Conservation (phyloP, 768 basidiomycete species). For the Boletus reticuloceps region DNA sequence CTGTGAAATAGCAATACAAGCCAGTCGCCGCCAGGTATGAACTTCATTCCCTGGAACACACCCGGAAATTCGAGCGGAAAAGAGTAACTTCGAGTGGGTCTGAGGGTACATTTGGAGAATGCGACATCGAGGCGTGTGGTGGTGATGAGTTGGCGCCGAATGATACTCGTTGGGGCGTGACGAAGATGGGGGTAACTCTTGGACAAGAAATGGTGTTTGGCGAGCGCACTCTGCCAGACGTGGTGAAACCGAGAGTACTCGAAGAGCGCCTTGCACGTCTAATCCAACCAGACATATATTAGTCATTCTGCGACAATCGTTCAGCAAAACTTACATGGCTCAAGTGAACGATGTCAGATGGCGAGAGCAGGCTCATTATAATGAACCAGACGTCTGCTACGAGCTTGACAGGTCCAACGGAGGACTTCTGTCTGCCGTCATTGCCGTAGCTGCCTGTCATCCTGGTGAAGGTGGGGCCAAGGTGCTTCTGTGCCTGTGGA, state of each 20-base stretch:
- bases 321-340: constrained; percentile 22
- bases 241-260: constrained; percentile 23
- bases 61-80: constrained; percentile 31
- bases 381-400: constrained; percentile 29
- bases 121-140: constrained; percentile 22
- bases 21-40: constrained; percentile 30
- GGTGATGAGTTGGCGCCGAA: constrained; percentile 23
- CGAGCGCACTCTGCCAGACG: constrained; percentile 27
- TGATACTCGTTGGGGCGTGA: constrained; percentile 14
- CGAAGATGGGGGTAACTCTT: constrained; percentile 27
- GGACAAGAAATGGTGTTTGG: constrained; percentile 22
- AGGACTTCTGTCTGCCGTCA: not conserved
- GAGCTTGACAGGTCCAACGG: constrained; percentile 10
- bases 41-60: constrained; percentile 30
- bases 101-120: constrained; percentile 13
- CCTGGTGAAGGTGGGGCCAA: not conserved
- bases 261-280: constrained; percentile 28
- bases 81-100: constrained; percentile 20
- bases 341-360: constrained; percentile 23
- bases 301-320: not conserved
- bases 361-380: constrained; percentile 28
- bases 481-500: not conserved
- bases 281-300: not conserved
- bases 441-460: not conserved
- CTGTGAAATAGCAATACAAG: constrained; percentile 32